A percentile compares a stretch with the other conserved stretches of the same genome.
These are phyloP conservation scores for Magnaporthiopsis poae DNA, from an alignment of 2,329 filamentous ascomycete species.

Conservation along the genomic window DNA sequence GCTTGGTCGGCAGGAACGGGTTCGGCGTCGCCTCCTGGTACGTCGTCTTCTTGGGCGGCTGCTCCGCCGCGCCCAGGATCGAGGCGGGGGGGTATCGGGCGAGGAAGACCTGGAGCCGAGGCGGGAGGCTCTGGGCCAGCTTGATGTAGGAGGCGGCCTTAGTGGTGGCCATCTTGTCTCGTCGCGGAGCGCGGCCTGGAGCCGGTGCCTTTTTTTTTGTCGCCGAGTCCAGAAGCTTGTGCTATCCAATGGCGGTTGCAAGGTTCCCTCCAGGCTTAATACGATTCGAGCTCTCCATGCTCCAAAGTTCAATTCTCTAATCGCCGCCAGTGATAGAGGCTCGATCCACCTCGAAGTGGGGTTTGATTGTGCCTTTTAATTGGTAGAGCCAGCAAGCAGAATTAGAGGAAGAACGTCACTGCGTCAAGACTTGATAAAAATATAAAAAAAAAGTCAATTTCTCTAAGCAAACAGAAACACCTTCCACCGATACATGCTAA, in stretches of 20 bases:
- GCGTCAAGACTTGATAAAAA: not conserved
- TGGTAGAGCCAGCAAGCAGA: not conserved
- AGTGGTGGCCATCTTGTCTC: not conserved
- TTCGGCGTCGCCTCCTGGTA: conserved; percentile 55
- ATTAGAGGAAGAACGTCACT: not conserved
- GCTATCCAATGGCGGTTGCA: not conserved
- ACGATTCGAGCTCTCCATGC: not conserved
- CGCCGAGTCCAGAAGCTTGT: not conserved
- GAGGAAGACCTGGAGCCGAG: conserved; percentile 75
- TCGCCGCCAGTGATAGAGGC: not conserved
- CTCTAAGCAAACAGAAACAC: not conserved
- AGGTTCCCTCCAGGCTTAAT: not conserved
- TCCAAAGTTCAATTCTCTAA: not conserved
- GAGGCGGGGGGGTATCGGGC: conserved; percentile 71
- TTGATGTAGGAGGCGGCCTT: conserved; percentile 28
- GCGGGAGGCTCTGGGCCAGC: conserved; percentile 64
- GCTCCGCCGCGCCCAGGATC: conserved; percentile 38
- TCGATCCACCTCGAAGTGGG: not conserved
- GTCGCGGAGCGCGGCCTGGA: not conserved
- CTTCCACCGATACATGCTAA: not conserved
- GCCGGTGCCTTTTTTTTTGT: not conserved
- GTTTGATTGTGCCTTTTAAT: not conserved
- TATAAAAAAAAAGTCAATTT: not conserved
- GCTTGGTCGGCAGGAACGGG: conserved; percentile 72
- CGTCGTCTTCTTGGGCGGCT: conserved; percentile 26